These are phyloP conservation scores for Bipolaris bicolor DNA, from an alignment of 2,329 filamentous ascomycete species.

Conservation along the genomic window DNA sequence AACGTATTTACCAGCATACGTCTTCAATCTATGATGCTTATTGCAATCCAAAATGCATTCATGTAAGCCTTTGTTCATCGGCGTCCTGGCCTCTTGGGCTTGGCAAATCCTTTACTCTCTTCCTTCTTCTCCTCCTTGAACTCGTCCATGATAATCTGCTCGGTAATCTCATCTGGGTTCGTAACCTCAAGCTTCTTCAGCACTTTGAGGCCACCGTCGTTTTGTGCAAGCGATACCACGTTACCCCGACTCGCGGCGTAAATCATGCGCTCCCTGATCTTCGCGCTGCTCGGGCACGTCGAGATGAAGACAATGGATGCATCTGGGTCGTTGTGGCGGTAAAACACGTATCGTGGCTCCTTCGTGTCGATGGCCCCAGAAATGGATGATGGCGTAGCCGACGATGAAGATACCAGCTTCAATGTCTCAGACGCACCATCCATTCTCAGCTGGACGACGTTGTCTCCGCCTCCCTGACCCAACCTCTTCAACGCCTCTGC, in stretches of 20 bases:
- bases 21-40: neutral
- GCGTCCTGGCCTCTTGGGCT: constrained; percentile 80
- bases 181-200: constrained; percentile 72
- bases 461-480: constrained; percentile 53
- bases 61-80: constrained; percentile 29
- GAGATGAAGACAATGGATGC: constrained; percentile 77
- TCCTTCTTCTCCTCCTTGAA: constrained; percentile 72
- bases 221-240: constrained; percentile 69
- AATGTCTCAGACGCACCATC: constrained; percentile 72
- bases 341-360: constrained; percentile 81
- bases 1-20: neutral
- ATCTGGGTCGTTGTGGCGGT: constrained; percentile 67
- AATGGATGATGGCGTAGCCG: constrained; percentile 64
- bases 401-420: constrained; percentile 65
- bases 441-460: constrained; percentile 74
- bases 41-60: neutral
- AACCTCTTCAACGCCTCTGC: constrained; percentile 68
- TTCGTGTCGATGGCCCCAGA: constrained; percentile 65
- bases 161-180: constrained; percentile 72
- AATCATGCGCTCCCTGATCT: constrained; percentile 85
- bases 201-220: constrained; percentile 68
- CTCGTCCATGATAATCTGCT: constrained; percentile 68
- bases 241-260: constrained; percentile 69
- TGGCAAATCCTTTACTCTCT: constrained; percentile 73
- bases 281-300: constrained; percentile 73